Percentiles rank a stretch among this genome's conserved stretches.
These are phyloP conservation scores for Penicillium argentinense DNA, from an alignment of 495 filamentous ascomycete species.

Conservation along the genomic window DNA sequence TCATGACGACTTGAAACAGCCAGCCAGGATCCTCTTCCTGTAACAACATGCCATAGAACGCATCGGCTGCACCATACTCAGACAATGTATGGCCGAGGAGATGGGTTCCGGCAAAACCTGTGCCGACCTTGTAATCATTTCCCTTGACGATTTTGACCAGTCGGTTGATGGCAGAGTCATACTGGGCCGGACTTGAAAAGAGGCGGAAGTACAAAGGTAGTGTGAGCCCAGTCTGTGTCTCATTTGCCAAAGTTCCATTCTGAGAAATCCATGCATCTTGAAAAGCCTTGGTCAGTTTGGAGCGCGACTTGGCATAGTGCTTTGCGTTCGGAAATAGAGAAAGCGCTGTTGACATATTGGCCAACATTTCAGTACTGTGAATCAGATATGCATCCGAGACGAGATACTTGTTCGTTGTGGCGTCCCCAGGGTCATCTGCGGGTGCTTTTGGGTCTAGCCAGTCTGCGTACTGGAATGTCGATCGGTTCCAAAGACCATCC, in stretches of 20 bases:
- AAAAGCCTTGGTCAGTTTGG: not conserved
- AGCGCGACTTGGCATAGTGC: not conserved
- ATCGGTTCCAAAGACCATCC: not conserved
- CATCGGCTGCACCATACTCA: not conserved
- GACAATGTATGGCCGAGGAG: not conserved
- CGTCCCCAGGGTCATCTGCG: not conserved
- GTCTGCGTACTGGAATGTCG: not conserved
- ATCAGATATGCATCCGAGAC: not conserved
- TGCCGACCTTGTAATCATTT: not conserved
- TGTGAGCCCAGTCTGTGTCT: not conserved
- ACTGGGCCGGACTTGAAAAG: not conserved
- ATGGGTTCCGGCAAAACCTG: not conserved
- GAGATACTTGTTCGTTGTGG: not conserved
- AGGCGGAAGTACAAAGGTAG: not conserved
- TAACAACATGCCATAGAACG: not conserved
- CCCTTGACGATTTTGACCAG: not conserved
- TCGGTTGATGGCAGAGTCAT: not conserved
- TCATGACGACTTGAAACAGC: conserved; percentile 1
- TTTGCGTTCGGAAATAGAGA: not conserved
- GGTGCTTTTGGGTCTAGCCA: not conserved
- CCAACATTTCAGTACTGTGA: not conserved
- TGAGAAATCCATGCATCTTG: not conserved
- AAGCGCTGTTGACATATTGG: not conserved
- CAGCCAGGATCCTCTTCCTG: not conserved
- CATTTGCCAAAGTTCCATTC: not conserved